Base-by-base conservation (phyloP, 257 asterid genomes). In the Rubia yunnanensis region DNA sequence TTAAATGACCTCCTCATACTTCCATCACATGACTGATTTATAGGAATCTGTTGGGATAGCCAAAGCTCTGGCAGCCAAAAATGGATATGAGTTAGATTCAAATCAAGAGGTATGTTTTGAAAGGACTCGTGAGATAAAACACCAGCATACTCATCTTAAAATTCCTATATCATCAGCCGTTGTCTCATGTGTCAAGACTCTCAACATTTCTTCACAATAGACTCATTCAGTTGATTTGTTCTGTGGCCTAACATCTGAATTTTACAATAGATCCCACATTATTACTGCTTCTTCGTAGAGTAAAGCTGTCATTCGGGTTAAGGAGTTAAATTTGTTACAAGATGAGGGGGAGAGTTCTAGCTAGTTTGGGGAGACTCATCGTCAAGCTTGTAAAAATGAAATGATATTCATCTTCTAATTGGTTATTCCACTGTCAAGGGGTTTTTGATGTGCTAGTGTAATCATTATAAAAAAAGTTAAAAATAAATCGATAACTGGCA, bases 41-140 rank as follows among this genome's bases (percentile, higher is more conserved):
- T 68, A 91, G 98, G 99, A 94, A 82, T 90, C 97, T 58, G 99
- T 94, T 44, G 99, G 99, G 65, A 94, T 94, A 70, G 97, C 99
- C 53, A 94, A 94, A 80, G 99, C 98, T 61, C 81, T 94, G 70
- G 99, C 99, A 27, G 97, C 99, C 27, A 94, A 94, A 79, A 90
- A 94, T 69, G 96, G 97, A 59, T 88, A 94, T 59, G 99, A 94
- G 79, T 79, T 88, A 82, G 96, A 94, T 83, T 90, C 99, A 61
- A 94, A 88, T 76, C 99, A 88, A 76, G 99, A 94, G 98, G 99
- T 94, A 59, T 65, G 81, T 71, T 41, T 66, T 11, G 32, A 53
- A 62, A 26, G 27, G 35, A 32, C 50, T 32, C 11, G 24, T 31
- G 7, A 6, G 10, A 58, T 54, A 14, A 36, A 53, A 38, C 30